Conservation (phyloP, 371 early-diverging fungal species). For the Aphelidium insulamus region DNA sequence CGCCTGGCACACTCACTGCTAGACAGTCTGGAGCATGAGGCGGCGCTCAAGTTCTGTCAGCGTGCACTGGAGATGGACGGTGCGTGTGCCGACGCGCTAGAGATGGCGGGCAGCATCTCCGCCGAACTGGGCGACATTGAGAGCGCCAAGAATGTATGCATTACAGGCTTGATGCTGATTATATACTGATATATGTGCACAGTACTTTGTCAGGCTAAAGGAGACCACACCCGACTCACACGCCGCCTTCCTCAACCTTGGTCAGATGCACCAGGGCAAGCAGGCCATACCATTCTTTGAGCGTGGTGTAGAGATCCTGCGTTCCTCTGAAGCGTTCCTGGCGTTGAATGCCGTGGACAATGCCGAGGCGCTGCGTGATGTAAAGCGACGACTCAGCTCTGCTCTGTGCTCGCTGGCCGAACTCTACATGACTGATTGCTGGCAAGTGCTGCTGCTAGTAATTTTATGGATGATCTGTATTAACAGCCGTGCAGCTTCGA, state of each 20-base stretch:
- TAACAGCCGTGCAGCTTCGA: conserved; percentile 36
- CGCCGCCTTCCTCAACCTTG: conserved; percentile 22
- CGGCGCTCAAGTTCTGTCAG: conserved; percentile 42
- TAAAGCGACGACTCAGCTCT: too few relatives aligned
- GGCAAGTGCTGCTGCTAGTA: conserved; percentile 27
- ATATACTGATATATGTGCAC: too few relatives aligned
- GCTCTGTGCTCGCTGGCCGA: conserved; percentile 85
- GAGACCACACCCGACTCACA: neutral
- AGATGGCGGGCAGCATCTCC: conserved; percentile 44
- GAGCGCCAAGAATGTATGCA: conserved; percentile 37
- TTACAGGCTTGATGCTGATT: too few relatives aligned
- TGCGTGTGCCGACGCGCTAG: conserved; percentile 33
- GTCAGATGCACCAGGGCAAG: conserved; percentile 52
- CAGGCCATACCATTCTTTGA: conserved; percentile 57
- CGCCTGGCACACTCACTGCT: conserved; percentile 43
- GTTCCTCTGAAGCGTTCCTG: too few relatives aligned
- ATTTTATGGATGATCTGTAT: neutral
- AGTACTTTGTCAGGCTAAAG: neutral
- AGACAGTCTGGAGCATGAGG: conserved; percentile 44
- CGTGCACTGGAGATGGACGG: conserved; percentile 42
- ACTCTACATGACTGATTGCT: conserved; percentile 87
- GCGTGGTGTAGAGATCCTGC: conserved; percentile 54
- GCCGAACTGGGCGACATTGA: conserved; percentile 43
- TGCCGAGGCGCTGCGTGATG: too few relatives aligned
- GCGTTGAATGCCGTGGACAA: too few relatives aligned